Percentiles rank a stretch among this genome's conserved stretches.
phyloP scores from a whole-genome alignment of 1,284 basidiomycete species.

The Heliocybe sulcata region DNA sequence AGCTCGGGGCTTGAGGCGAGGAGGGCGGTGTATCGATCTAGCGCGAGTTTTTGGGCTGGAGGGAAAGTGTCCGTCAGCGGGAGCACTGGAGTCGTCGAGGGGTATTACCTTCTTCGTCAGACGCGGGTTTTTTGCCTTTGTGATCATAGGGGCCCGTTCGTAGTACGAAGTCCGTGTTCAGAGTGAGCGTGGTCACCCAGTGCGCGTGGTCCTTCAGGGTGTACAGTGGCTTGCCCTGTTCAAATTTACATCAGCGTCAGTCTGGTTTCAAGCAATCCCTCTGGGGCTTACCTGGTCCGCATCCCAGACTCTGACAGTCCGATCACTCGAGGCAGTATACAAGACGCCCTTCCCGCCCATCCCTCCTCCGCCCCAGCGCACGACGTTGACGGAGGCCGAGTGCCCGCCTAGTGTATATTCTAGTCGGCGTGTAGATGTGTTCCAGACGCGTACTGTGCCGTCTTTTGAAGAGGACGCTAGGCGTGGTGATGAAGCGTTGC shows the following conservation, averaged over 20 bases:
- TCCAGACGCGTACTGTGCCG: slow-evolving; percentile 93
- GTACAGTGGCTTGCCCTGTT: slow-evolving; percentile 57
- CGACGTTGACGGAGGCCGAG: slow-evolving; percentile 90
- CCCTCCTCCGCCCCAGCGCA: slow-evolving; percentile 89
- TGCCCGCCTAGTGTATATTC: slow-evolving; percentile 93
- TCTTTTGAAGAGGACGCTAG: slow-evolving; percentile 96
- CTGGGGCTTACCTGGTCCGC: slow-evolving; percentile 61
- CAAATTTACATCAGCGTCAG: slow-evolving; percentile 4
- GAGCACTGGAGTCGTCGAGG: background rate
- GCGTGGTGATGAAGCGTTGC: slow-evolving; percentile 71
- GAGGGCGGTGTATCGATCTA: slow-evolving; percentile 68
- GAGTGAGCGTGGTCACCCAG: slow-evolving; percentile 95
- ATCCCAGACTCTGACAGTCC: slow-evolving; percentile 94
- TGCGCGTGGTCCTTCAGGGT: slow-evolving; percentile 94
- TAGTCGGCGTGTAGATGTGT: slow-evolving; percentile 60
- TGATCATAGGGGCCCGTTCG: slow-evolving; percentile 96
- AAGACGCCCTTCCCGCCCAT: slow-evolving; percentile 66
- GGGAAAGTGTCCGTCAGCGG: background rate
- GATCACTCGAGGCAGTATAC: slow-evolving; percentile 92
- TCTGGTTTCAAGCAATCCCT: no score
- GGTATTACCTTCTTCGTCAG: slow-evolving; percentile 69
- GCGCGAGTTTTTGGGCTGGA: slow-evolving; percentile 67
- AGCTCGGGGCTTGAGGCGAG: slow-evolving; percentile 71
- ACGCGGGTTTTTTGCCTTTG: slow-evolving; percentile 64
- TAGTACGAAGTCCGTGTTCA: slow-evolving; percentile 93